Base-by-base conservation (phyloP, 495 filamentous ascomycete genomes). In the Lepraria neglecta region DNA sequence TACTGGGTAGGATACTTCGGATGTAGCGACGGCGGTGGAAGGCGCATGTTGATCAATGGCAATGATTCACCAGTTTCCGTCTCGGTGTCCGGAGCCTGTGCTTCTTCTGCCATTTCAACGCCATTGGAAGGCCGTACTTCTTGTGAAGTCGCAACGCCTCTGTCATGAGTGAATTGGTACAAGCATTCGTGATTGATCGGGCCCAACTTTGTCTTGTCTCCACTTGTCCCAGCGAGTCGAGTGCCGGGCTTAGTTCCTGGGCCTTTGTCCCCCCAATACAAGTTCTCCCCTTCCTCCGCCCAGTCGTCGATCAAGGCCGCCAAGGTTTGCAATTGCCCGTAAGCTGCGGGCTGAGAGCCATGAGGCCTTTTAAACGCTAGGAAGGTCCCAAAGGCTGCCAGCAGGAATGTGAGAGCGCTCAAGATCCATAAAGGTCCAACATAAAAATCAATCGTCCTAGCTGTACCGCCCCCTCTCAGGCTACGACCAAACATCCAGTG, bases 401-500 rank as follows among this genome's bases (percentile, higher is more conserved):
- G 56, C 4, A 72, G 28, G 0, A 74, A 61, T 7, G 68, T 59
- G 21, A 75, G 67, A 10, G 48, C 68, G 11, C 63, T 67, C 45
- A 75, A 72, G 53, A 74, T 69, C 35, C 76, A 70, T 35, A 79
- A 66, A 30, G 72, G 70, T 7, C 71, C 67, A 4, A 70, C 68
- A 15, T 70, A 64, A 68, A 77, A 76, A 58, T 73, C 69, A 44
- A 76, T 69, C 19, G 67, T 69, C 35, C 35, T 38, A 12, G 35
- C 9, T 42, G 73, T 63, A 10, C 63, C 63, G 62, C 65, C 69
- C 48, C 71, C 70, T 24, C 31, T 43, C 43, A 60, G 52, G 31
- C 50, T 44, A 14, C 77, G 65, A 61, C 77, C 77, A 57, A 80
- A 76, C 3, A 78, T 55, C 77, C 78, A 80, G 66, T 80, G 77